Base-by-base conservation (phyloP, 495 filamentous ascomycete species). In the Penicillium coffeae region DNA sequence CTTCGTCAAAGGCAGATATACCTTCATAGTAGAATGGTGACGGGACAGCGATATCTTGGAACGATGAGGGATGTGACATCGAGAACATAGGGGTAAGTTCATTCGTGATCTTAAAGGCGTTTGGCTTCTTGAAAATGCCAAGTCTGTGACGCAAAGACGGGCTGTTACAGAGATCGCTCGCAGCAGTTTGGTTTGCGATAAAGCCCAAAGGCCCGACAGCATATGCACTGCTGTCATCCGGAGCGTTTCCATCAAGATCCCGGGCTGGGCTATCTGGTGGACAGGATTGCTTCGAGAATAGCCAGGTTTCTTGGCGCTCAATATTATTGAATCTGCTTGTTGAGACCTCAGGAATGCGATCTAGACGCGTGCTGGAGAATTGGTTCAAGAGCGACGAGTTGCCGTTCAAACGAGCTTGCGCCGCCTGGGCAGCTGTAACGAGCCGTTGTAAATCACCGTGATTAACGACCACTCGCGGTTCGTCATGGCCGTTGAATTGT, bases 401-500 rank as follows among this genome's bases (percentile, higher is more conserved):
- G n/a, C n/a, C 9, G 12, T 42, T 41, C 12, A 50, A 9, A 0
- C 52, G 41, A 21, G 45, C 19, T 13, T 55, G 48, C 0, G 48
- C 37, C 15, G 35, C 30, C 2, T 27, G 16, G 13, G 41, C 49
- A 10, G 42, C 16, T 9, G 18, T n/a, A 9, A 55, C 36, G 12
- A 55, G 14, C 19, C 25, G 27, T n/a, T 58, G 36, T 18, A 58
- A 19, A 18, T 50, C 33, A n/a, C 83, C 78, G 47, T 81, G 74
- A 8, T 83, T 79, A 3, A 89, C 76, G 1, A 85, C 69, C 1
- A 89, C 81, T 15, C 86, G 73, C 40, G 81, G 78, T 51, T 89
- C 86, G 56, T 91, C 85, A 56, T 89, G 81, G 19, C 82, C 56
- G 61, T 90, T 91, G 63, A 90, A 86, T 16, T 74, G 78, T 8